phyloP scores from a whole-genome alignment of 345 rosid species.

The Kernera saxatilis region DNA sequence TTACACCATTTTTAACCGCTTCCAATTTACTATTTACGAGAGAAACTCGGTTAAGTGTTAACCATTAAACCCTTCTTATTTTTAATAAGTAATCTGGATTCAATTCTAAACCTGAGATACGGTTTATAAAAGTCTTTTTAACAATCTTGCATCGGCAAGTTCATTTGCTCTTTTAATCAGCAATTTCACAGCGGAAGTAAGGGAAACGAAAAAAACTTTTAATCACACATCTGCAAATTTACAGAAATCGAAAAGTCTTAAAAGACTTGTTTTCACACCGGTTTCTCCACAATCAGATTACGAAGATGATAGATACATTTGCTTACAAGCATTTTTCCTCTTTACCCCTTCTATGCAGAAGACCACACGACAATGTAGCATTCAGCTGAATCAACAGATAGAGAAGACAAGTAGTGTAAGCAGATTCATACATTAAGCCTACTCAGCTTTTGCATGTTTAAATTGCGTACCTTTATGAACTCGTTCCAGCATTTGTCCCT shows the following conservation, averaged over 20 bases:
- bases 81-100: background rate
- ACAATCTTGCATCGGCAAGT: background rate
- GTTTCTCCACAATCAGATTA: background rate
- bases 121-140: background rate
- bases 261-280: background rate
- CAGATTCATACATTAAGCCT: background rate
- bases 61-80: background rate
- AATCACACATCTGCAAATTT: background rate
- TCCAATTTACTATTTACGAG: background rate
- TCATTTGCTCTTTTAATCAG: background rate
- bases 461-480: conserved; percentile 29
- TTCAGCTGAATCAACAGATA: background rate
- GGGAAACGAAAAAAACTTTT: background rate
- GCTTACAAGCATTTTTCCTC: background rate
- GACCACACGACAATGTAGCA: background rate
- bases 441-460: background rate
- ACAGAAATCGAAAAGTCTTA: background rate
- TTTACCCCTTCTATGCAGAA: background rate
- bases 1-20: conserved; percentile 8
- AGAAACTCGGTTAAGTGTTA: background rate
- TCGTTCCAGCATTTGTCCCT: conserved; percentile 19
- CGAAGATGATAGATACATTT: background rate
- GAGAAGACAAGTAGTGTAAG: background rate
- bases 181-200: background rate
- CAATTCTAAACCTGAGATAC: background rate